Base-by-base conservation (phyloP, 345 rosid genomes). In the Syzygium grande region DNA sequence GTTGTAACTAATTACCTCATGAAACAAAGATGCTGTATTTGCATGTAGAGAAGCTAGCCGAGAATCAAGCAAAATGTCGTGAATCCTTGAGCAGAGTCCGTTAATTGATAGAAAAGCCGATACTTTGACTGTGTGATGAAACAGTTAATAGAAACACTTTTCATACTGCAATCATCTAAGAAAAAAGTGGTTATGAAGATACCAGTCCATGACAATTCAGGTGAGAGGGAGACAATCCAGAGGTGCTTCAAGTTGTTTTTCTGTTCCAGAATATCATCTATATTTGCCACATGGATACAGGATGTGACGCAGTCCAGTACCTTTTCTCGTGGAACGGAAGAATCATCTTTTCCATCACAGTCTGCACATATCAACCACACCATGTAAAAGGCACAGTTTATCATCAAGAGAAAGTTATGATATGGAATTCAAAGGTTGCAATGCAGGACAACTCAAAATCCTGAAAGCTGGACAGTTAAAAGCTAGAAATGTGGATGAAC, bases 131-230 rank as follows among this genome's bases (percentile, higher is more conserved):
- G 97, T 84, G 65, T 52, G 25, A 86, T 51, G 46, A 34, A 55
- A 85, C 79, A 49, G 29, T 51, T 13, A 77, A 49, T 55, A 61
- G 54, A 9, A 25, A 38, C 25, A 86, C 23, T 52, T 51, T 9
- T 7, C 46, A 49, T 52, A 19, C 54, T 15, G 13, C 80, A 86
- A 85, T 88, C 49, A 41, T 43, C 68, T 58, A 84, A 30, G 58
- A 7, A 46, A 56, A 54, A 87, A 23, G 55, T 86, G 51, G 84
- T 9, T 59, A 85, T 30, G 52, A 52, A 86, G 34, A 90, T 97
- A 96, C 99, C 99, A 77, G 90, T 94, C 99, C 99, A 97, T 29
- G 92, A 93, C 84, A 93, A 92, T 90, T 95, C 95, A 51, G 99
- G 95, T 25, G 95, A 93, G 61, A 95, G 90, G 88, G 95, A 91